Evolutionary conservation across 2,329 filamentous ascomycete species (phyloP).

Genomic region (Corynespora cassiicola): DNA sequence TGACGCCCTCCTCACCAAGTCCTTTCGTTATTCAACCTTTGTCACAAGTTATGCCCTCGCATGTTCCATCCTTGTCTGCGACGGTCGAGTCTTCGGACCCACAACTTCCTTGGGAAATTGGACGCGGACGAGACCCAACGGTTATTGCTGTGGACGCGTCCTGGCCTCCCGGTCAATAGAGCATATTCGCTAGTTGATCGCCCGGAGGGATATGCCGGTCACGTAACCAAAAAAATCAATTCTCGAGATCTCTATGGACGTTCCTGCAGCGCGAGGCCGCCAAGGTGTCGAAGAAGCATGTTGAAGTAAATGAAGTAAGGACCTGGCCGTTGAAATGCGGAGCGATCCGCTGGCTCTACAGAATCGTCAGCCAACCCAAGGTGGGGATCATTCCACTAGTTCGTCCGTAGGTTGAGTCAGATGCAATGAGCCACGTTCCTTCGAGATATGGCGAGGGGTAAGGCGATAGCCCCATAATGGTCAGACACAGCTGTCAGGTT

Average conservation of each 20-base stretch:
- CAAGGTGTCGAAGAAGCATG: slow-evolving; percentile 26
- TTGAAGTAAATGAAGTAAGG: slow-evolving; percentile 27
- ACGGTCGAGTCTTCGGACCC: slow-evolving; percentile 19
- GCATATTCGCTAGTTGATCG: slow-evolving; percentile 21
- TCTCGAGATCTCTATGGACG: slow-evolving; percentile 20
- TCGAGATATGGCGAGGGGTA: slow-evolving; percentile 12
- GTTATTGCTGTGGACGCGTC: slow-evolving; percentile 14
- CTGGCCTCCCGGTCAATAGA: slow-evolving; percentile 10
- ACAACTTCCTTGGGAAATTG: slow-evolving; percentile 27
- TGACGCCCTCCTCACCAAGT: slow-evolving; percentile 10
- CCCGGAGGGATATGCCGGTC: slow-evolving; percentile 25
- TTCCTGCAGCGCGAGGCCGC: slow-evolving; percentile 27
- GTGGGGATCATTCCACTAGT: slow-evolving; percentile 22
- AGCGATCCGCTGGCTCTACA: slow-evolving; percentile 35
- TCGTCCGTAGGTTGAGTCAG: slow-evolving; percentile 10
- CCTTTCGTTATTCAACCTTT: slow-evolving; percentile 14
- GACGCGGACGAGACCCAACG: slow-evolving; percentile 10
- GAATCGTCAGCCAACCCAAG: slow-evolving; percentile 22
- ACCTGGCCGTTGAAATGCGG: slow-evolving; percentile 33
- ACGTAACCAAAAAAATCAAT: slow-evolving; percentile 16
- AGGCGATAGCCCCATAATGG: slow-evolving; percentile 20
- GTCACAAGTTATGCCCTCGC: slow-evolving; percentile 32
- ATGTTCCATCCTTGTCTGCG: slow-evolving; percentile 14
- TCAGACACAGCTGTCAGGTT: slow-evolving; percentile 17
- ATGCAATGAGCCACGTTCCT: not conserved